These are phyloP conservation scores for Stromatinia cepivora DNA, from an alignment of 2,329 filamentous ascomycete species.

Conservation along the genomic window DNA sequence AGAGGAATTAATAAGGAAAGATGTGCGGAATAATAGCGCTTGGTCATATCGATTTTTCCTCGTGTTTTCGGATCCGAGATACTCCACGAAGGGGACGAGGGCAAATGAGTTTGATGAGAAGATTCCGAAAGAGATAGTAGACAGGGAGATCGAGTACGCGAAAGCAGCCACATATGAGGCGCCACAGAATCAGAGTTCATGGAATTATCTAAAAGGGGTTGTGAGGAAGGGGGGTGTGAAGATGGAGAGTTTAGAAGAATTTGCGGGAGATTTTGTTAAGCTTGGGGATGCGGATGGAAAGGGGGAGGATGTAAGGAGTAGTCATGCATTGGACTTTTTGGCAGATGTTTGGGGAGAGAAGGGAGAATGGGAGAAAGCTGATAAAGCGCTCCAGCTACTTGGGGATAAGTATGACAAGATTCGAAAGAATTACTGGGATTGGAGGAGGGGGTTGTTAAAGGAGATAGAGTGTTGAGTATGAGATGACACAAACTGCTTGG, in stretches of 20 bases:
- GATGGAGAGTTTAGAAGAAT: conserved; percentile 49
- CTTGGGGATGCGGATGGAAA: conserved; percentile 43
- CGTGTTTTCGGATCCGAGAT: conserved; percentile 67
- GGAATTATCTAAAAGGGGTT: conserved; percentile 86
- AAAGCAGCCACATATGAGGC: conserved; percentile 72
- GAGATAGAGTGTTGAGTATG: not conserved
- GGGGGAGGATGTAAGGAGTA: conserved; percentile 57
- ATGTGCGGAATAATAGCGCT: conserved; percentile 93
- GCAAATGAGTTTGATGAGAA: conserved; percentile 55
- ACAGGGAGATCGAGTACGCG: conserved; percentile 74
- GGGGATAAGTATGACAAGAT: conserved; percentile 89
- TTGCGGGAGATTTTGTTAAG: conserved; percentile 54
- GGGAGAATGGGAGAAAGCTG: conserved; percentile 62
- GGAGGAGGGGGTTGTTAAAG: conserved; percentile 48
- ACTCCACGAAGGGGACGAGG: conserved; percentile 49
- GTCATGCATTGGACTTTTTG: conserved; percentile 69
- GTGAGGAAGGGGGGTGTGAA: conserved; percentile 63
- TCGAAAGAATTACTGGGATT: conserved; percentile 90
- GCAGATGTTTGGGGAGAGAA: conserved; percentile 63
- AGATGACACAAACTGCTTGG: not conserved
- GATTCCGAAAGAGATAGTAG: conserved; percentile 63
- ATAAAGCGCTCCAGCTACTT: conserved; percentile 69
- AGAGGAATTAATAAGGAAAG: conserved; percentile 70
- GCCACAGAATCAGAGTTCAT: conserved; percentile 91
- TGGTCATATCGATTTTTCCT: conserved; percentile 98